Evolutionary conservation across 2,329 filamentous ascomycete species (phyloP), one percentile per base, ranked within the genome.

Genomic region (Stagonosporopsis chrysanthemi): DNA sequence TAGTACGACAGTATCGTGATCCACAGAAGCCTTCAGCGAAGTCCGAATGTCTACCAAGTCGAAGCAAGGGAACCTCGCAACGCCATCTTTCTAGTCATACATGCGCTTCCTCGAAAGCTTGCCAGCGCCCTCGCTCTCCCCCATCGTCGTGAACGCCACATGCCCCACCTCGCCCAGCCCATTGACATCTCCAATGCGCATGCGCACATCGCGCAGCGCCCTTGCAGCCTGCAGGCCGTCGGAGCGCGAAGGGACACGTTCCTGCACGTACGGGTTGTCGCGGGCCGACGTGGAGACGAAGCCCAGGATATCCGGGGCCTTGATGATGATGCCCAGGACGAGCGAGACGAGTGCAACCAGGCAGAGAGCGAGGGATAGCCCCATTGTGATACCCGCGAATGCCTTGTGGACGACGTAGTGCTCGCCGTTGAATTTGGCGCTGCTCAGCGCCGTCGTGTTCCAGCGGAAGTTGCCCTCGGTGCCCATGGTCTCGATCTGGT

Each of bases 61-160:
- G n/a, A n/a, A n/a, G n/a, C n/a, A n/a, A n/a, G n/a, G n/a, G n/a
- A n/a, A n/a, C n/a, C n/a, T n/a, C n/a, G n/a, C n/a, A n/a, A n/a
- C n/a, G n/a, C n/a, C n/a, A n/a, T n/a, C n/a, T n/a, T 31, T 31
- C 50, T 24, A 61, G 29, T 61, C 53, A 31, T 61, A 61, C 38
- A 51, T 2, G 19, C 53, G 45, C n/a, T 36, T 45, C 50, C 54
- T 49, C 12, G 50, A 56, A 9, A 61, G 31, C 19, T 42, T 50
- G 17, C 45, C 38, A 7, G 51, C 40, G 2, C 17, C 38, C 5
- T 31, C 40, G 2, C 17, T 33, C 8, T 31, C 36, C n/a, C 52
- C 47, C 43, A 50, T 39, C n/a, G 59, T 53, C 17, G 55, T 52
- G 41, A 62, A 50, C 11, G 59, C 59, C 35, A 58, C 43, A 47